Evolutionary conservation across 208 protist genomes (phyloP), one percentile per base, ranked within the genome.

Genomic region (Leishmania major): DNA sequence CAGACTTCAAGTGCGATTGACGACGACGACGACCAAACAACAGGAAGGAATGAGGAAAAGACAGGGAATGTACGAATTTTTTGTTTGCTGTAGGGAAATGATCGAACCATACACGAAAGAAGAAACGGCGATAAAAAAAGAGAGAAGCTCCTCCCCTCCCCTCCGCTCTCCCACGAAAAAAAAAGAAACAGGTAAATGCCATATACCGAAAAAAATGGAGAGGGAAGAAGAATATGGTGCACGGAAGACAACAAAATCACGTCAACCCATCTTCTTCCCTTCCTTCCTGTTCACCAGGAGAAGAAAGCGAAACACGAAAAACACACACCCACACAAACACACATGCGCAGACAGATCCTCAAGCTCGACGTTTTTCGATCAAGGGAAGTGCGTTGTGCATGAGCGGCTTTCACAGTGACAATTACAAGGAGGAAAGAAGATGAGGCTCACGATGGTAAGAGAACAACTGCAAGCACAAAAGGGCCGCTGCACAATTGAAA

Each of bases 301-400:
- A 66, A 66, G 45, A 77, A 53, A 51, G 66, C 76, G 37, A 81
- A 81, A 77, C 69, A 84, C 4, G 53, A 45, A 11, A 40, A 28
- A 71, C 74, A 60, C 73, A 79, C 47, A 80, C 62, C 10, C 75
- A 84, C 37, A 69, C 11, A 43, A 66, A 40, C 62, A 80, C 13
- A 45, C 47, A 15, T 1, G 15, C 69, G 28, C 11, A 17, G 62
- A 35, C 70, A 53, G 43, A 31, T 59, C 28, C 70, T 53, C 25
- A 53, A 40, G 8, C 8, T 74, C 40, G 28, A 53, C 70, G 47
- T 53, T 31, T 40, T 15, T 55, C 40, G 17, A 74, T 74, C 28
- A 74, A 37, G 70, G 40, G 45, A 45, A 55, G 25, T 55, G 70
- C 62, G 10, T 22, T 74, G 70, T 15, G 37, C 70, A 37, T 51